phyloP scores from a whole-genome alignment of 805 yeast species.

The Saccharomycopsis malanga region DNA sequence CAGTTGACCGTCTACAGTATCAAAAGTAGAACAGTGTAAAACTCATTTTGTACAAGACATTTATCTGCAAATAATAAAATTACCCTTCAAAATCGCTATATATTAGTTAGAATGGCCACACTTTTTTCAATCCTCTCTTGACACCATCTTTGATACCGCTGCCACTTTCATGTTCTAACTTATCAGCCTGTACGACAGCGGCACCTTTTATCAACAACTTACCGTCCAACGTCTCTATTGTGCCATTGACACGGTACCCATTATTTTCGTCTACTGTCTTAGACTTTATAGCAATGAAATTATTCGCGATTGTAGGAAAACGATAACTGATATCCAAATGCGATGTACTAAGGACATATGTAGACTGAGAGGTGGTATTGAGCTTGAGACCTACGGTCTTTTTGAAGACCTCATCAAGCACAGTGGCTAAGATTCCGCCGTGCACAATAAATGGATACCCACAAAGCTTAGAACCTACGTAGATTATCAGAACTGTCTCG shows the following conservation, averaged over 20 bases:
- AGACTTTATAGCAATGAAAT: constrained; percentile 61
- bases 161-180: not conserved
- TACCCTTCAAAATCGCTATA: no score
- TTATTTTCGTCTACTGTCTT: constrained; percentile 29
- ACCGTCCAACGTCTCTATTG: constrained; percentile 47
- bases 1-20: no score
- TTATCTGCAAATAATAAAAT: no score
- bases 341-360: constrained; percentile 16
- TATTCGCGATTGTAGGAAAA: constrained; percentile 72
- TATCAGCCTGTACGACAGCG: not conserved
- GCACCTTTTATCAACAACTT: constrained; percentile 49
- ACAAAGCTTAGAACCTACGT: constrained; percentile 68
- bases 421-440: constrained; percentile 81
- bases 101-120: not conserved
- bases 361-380: constrained; percentile 31
- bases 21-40: no score
- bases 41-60: no score
- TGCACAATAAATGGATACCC: constrained; percentile 87
- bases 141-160: not conserved
- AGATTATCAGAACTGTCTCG: constrained; percentile 62
- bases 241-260: constrained; percentile 40
- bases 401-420: constrained; percentile 70
- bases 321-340: constrained; percentile 46
- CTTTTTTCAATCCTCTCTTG: constrained; percentile 2
- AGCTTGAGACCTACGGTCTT: constrained; percentile 39